Percentiles rank a stretch among this genome's conserved stretches.
phyloP scores from a whole-genome alignment of 805 yeast species.

The Grigorovia transvaalensis region DNA sequence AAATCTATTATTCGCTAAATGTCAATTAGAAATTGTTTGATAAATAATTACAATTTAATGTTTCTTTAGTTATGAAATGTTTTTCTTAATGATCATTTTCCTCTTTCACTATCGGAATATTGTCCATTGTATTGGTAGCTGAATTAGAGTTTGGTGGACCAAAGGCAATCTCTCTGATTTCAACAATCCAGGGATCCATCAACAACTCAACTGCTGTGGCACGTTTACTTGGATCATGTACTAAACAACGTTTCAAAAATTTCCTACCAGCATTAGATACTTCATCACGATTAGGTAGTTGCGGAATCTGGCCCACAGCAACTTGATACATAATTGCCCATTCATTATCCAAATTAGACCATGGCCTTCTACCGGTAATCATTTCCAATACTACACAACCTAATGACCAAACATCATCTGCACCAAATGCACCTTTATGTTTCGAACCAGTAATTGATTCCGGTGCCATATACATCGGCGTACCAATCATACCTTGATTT shows the following conservation, averaged over 20 bases:
- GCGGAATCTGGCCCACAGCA: conserved; percentile 90
- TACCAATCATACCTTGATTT: conserved; percentile 50
- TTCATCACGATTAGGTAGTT: conserved; percentile 69
- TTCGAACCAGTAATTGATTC: conserved; percentile 80
- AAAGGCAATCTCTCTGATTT: conserved; percentile 61
- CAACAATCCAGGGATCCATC: conserved; percentile 82
- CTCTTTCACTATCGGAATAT: not conserved
- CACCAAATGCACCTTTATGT: conserved; percentile 29
- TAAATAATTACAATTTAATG: not conserved
- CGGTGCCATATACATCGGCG: conserved; percentile 99
- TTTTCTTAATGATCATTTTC: not conserved
- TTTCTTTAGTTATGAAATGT: not conserved
- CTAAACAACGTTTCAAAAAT: conserved; percentile 68
- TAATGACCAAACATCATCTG: conserved; percentile 84
- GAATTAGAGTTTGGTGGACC: conserved; percentile 16
- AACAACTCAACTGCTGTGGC: conserved; percentile 77
- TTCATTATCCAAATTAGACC: conserved; percentile 96
- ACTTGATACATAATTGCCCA: conserved; percentile 99
- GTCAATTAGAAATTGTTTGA: too few relatives aligned
- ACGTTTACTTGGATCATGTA: conserved; percentile 71
- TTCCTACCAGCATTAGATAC: conserved; percentile 66
- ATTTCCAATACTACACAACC: conserved; percentile 95
- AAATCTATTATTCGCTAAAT: too few relatives aligned
- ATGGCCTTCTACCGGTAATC: conserved; percentile 94
- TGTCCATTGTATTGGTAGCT: not conserved